These are phyloP conservation scores for Aspergillus hortae DNA, from an alignment of 2,329 filamentous ascomycete genomes.

Conservation along the genomic window DNA sequence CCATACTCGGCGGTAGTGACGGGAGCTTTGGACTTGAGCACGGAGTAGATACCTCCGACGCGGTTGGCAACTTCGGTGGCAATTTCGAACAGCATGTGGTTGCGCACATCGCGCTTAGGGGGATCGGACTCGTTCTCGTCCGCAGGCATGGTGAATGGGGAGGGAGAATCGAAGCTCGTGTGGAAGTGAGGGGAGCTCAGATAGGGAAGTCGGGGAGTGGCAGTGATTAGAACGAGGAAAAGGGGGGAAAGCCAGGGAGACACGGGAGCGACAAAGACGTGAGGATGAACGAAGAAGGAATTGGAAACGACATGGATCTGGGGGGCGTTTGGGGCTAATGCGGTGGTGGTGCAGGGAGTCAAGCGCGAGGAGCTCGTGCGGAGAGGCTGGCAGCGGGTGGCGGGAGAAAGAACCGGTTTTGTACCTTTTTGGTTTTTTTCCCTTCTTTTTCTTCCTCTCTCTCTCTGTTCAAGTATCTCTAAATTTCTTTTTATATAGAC, in stretches of 20 bases:
- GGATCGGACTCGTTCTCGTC: constrained; percentile 68
- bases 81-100: constrained; percentile 94
- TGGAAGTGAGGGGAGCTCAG: background rate
- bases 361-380: no score
- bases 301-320: background rate
- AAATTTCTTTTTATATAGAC: no score
- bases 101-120: constrained; percentile 71
- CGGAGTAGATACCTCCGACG: constrained; percentile 98
- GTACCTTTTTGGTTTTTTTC: no score
- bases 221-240: background rate
- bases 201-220: background rate
- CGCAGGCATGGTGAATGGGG: constrained; percentile 64
- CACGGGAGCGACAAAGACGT: background rate
- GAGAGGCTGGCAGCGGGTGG: no score
- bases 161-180: constrained; percentile 66
- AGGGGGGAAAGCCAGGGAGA: constrained; percentile 3
- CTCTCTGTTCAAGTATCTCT: no score
- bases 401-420: no score
- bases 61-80: constrained; percentile 97
- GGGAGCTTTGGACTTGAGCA: constrained; percentile 97
- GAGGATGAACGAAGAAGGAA: background rate
- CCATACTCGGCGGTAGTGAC: constrained; percentile 99
- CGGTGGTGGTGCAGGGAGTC: no score
- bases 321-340: no score
- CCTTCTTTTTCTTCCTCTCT: no score